These are phyloP conservation scores for Antrodiella citrinella DNA, from an alignment of 768 basidiomycete species.

Conservation along the genomic window DNA sequence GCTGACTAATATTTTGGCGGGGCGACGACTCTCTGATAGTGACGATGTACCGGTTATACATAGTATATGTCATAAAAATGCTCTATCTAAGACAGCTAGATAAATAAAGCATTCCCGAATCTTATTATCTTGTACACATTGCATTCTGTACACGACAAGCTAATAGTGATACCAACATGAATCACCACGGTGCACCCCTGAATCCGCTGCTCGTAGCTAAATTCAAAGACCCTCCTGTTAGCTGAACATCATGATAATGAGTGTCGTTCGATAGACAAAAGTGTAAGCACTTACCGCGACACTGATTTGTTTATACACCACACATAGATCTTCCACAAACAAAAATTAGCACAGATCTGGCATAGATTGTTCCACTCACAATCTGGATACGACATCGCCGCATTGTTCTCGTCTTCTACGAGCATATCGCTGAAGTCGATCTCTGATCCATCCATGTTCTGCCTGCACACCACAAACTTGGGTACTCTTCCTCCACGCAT, in stretches of 20 bases:
- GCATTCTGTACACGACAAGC: neutral
- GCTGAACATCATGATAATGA: slow-evolving; percentile 3
- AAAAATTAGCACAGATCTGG: neutral
- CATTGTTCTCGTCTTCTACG: slow-evolving; percentile 95
- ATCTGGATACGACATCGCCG: slow-evolving; percentile 85
- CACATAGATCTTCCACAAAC: slow-evolving; percentile 25
- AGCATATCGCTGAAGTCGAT: slow-evolving; percentile 97
- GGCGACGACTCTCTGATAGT: too few relatives aligned
- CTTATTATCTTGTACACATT: neutral
- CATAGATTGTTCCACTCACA: slow-evolving; percentile 41
- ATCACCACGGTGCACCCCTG: slow-evolving; percentile 11
- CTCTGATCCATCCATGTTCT: slow-evolving; percentile 88
- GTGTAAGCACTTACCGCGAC: slow-evolving; percentile 21
- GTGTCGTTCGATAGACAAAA: neutral
- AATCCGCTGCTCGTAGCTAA: slow-evolving; percentile 5
- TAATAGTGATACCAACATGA: too few relatives aligned
- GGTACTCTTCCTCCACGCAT: slow-evolving; percentile 41
- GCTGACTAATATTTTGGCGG: too few relatives aligned
- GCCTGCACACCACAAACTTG: slow-evolving; percentile 74
- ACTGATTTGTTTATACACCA: slow-evolving; percentile 32
- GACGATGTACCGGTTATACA: too few relatives aligned
- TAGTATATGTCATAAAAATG: too few relatives aligned
- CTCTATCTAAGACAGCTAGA: too few relatives aligned
- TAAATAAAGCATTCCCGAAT: too few relatives aligned
- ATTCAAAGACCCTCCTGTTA: slow-evolving; percentile 9